Evolutionary conservation across 23 red algal genomes (phyloP).

Genomic region (Gracilaria domingensis): DNA sequence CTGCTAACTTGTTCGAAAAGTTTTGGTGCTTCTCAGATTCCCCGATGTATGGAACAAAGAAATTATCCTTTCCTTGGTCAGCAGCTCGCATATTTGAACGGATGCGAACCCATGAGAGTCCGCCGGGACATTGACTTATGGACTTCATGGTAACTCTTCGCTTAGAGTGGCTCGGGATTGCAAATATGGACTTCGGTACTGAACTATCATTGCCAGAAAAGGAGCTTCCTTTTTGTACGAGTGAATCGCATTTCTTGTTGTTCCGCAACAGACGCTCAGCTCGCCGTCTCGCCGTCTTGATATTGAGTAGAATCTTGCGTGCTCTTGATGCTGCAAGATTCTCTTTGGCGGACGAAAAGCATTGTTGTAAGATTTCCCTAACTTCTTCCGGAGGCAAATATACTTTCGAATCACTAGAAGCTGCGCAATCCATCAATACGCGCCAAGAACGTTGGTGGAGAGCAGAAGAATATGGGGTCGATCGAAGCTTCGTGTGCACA

Average conservation of each 20-base stretch:
- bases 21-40: conserved; percentile 42
- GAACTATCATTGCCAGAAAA: neutral
- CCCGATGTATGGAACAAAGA: conserved; percentile 69
- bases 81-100: conserved; percentile 56
- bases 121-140: conserved; percentile 10
- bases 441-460: neutral
- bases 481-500: neutral
- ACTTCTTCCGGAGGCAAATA: neutral
- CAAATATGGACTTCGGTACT: conserved; percentile 8
- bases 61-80: conserved; percentile 32
- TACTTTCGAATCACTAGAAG: neutral
- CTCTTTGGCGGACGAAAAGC: neutral
- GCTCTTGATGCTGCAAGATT: neutral
- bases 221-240: neutral
- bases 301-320: neutral
- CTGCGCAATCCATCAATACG: neutral
- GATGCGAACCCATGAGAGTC: conserved; percentile 51
- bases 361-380: neutral
- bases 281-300: neutral
- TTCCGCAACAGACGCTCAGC: neutral
- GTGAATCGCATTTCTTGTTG: neutral
- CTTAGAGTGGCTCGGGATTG: neutral
- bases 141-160: neutral
- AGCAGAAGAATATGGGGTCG: neutral
- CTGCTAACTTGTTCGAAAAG: conserved; percentile 58